Evolutionary conservation across 306 rosid genomes (phyloP), one percentile per base, ranked within the genome.

Genomic region (Coriaria nepalensis): DNA sequence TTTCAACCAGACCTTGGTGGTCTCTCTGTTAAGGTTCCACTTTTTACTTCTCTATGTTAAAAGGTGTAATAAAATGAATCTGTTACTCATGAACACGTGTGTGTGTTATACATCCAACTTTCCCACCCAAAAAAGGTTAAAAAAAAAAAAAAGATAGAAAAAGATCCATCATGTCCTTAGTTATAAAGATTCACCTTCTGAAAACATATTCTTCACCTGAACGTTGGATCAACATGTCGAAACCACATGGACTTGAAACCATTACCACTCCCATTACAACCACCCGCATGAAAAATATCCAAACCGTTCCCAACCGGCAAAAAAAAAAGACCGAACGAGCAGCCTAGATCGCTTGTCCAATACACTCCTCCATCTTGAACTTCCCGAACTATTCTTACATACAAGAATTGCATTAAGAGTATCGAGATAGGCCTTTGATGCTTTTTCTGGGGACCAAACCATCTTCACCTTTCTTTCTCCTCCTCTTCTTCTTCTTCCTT

Each of bases 391-490:
- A 43, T 85, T 85, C 69, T 85, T 85, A 59, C 84, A 78, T 1
- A 81, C 55, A 52, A 85, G 45, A 8, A 81, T 93, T 2, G 87
- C 95, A 20, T 73, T 69, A 53, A 90, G 94, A 6, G 98, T 85
- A 37, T 81, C 85, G 67, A 90, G 73, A 70, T 90, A 90, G 55
- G 98, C 84, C 37, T 71, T 79, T 6, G 85, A 70, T 50, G 98
- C 98, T 33, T 64, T 77, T 29, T 90, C 98, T 2, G 94, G 92
- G 0, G 95, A 90, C 98, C 98, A 90, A 54, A 62, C 63, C n/a
- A 81, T 79, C 68, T 90, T 90, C 98, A 90, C 84, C 9, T 40
- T 43, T 6, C 10, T 11, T 50, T 37, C 47, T 40, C 34, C 6
- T 33, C 2, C 38, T 14, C 32, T 46, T 53, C 13, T 43, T n/a